These are phyloP conservation scores for Monosporascus sp. DNA, from an alignment of 2,329 filamentous ascomycete genomes.

Conservation along the genomic window DNA sequence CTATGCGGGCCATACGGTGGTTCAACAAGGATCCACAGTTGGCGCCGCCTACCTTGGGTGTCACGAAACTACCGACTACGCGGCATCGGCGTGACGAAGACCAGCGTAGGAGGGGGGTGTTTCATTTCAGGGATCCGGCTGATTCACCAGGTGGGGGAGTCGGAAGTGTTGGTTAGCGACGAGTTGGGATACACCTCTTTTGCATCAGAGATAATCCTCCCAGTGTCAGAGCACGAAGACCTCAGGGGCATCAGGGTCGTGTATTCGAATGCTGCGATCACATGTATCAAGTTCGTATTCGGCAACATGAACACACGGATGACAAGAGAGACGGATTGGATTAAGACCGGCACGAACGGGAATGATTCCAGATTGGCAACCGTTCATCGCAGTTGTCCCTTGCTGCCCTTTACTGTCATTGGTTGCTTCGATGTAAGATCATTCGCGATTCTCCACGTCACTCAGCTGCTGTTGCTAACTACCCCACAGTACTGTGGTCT, in stretches of 20 bases:
- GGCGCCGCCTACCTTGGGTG: neutral
- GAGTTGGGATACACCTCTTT: neutral
- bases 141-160: neutral
- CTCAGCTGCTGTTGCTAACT: neutral
- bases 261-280: neutral
- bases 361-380: neutral
- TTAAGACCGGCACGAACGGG: neutral
- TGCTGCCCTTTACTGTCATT: conserved; percentile 1
- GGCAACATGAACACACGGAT: neutral
- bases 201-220: neutral
- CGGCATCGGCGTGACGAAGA: neutral
- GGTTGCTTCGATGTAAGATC: conserved; percentile 1
- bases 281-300: neutral
- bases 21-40: neutral
- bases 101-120: neutral
- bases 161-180: neutral
- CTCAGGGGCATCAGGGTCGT: neutral
- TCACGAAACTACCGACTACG: neutral
- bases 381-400: neutral
- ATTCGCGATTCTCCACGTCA: neutral
- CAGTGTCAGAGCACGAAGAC: neutral
- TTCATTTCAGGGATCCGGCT: neutral
- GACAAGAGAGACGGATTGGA: neutral
- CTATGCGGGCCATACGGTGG: neutral
- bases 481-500: conserved; percentile 1